A percentile compares a stretch with the other conserved stretches of the same genome.
phyloP scores from a whole-genome alignment of 1,284 basidiomycete genomes.

The Ceratorhiza oryzae-sativae region DNA sequence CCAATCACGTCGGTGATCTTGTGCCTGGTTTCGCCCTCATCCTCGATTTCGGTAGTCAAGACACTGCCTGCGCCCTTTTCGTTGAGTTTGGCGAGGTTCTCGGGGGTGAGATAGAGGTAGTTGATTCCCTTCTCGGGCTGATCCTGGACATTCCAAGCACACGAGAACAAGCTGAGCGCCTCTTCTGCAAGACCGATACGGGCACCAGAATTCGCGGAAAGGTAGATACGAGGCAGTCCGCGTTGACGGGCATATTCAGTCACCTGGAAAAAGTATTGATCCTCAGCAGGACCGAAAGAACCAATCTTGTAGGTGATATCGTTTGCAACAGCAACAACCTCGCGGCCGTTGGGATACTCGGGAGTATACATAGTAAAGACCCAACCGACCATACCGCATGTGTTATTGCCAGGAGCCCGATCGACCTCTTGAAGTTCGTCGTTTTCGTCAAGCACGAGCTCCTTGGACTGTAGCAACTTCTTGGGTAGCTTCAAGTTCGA shows the following conservation, averaged over 20 bases:
- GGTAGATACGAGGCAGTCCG: conserved; percentile 93
- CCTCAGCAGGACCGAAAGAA: conserved; percentile 95
- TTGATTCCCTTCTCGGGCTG: conserved; percentile 94
- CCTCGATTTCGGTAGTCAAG: conserved; percentile 84
- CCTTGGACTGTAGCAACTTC: conserved; percentile 80
- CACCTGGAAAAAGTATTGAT: conserved; percentile 95
- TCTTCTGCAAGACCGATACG: conserved; percentile 97
- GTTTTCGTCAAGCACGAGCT: conserved; percentile 94
- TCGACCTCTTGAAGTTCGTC: conserved; percentile 90
- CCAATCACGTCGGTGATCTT: conserved; percentile 98
- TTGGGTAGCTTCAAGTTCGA: conserved; percentile 77
- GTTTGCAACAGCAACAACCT: conserved; percentile 91
- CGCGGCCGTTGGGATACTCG: conserved; percentile 90
- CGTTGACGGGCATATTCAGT: conserved; percentile 90
- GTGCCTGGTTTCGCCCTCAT: conserved; percentile 85
- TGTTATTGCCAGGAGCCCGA: conserved; percentile 92
- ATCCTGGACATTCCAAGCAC: conserved; percentile 84
- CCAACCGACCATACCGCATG: conserved; percentile 98
- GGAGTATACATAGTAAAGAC: conserved; percentile 93
- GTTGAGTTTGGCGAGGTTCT: conserved; percentile 83
- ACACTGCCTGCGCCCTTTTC: conserved; percentile 82
- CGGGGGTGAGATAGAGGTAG: conserved; percentile 93
- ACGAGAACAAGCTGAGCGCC: conserved; percentile 86
- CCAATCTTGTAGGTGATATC: conserved; percentile 99
- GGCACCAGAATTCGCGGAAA: conserved; percentile 98